A percentile compares a stretch with the other conserved stretches of the same genome.
Conservation (phyloP, 495 filamentous ascomycete species). For the Xylaria cubensis region DNA sequence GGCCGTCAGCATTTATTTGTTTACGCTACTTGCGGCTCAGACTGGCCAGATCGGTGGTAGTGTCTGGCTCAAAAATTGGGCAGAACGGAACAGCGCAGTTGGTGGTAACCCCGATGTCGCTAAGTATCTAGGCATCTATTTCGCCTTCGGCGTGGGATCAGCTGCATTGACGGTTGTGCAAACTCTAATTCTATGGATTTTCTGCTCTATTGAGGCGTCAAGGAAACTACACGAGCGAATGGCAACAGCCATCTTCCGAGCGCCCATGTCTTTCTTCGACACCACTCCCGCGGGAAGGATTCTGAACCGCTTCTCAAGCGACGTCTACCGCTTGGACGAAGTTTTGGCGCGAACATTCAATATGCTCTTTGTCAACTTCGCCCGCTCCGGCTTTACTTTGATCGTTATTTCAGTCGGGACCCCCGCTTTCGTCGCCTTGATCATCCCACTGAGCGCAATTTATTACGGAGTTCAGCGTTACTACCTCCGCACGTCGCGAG, state of each 20-base stretch:
- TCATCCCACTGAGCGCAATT: slow-evolving; percentile 78
- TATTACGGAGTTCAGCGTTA: slow-evolving; percentile 97
- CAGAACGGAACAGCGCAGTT: slow-evolving; percentile 73
- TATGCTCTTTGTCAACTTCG: slow-evolving; percentile 91
- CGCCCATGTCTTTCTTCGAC: slow-evolving; percentile 99
- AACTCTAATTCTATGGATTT: slow-evolving; percentile 97
- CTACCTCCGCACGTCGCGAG: slow-evolving; percentile 93
- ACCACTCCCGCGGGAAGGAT: slow-evolving; percentile 97
- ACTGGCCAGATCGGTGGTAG: slow-evolving; percentile 79
- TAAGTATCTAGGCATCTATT: slow-evolving; percentile 93
- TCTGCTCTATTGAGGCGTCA: slow-evolving; percentile 98
- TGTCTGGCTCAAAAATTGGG: slow-evolving; percentile 93
- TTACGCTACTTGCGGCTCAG: slow-evolving; percentile 80
- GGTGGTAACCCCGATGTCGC: slow-evolving; percentile 76
- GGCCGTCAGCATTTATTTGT: slow-evolving; percentile 82
- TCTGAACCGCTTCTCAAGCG: slow-evolving; percentile 95
- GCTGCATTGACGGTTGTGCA: slow-evolving; percentile 86
- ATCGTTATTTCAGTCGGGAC: slow-evolving; percentile 82
- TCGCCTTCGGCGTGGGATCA: slow-evolving; percentile 91
- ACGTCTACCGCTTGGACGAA: slow-evolving; percentile 96
- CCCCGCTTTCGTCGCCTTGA: slow-evolving; percentile 79
- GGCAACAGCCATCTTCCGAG: slow-evolving; percentile 97
- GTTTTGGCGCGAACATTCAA: slow-evolving; percentile 91
- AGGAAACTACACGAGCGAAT: slow-evolving; percentile 97
- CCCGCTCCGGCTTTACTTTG: slow-evolving; percentile 84